These are phyloP conservation scores for Corymbia maculata DNA, from an alignment of 345 rosid species.

Conservation along the genomic window DNA sequence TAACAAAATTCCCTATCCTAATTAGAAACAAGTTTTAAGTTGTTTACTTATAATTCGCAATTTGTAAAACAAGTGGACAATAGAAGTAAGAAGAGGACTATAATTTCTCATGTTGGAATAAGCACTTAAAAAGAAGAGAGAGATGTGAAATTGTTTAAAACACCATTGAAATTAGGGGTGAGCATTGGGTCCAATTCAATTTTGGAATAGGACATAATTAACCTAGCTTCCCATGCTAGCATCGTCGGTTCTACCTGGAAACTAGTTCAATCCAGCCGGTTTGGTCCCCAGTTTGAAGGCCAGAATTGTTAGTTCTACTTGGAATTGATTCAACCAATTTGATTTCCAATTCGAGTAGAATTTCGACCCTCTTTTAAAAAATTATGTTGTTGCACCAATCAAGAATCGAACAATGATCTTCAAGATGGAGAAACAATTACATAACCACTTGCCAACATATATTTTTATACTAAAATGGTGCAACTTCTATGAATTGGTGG, in stretches of 20 bases:
- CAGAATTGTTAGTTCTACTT: not conserved
- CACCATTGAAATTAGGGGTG: not conserved
- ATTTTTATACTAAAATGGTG: not conserved
- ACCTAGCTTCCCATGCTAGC: not conserved
- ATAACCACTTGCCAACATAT: not conserved
- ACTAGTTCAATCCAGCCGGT: not conserved
- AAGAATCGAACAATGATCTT: not conserved
- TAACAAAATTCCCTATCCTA: not conserved
- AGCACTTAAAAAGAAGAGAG: not conserved
- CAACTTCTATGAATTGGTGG: not conserved
- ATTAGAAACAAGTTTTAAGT: not conserved
- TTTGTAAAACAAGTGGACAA: not conserved
- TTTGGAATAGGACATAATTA: not conserved
- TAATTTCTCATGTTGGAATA: not conserved
- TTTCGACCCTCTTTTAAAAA: not conserved
- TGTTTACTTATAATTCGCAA: not conserved
- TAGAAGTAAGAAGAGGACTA: not conserved
- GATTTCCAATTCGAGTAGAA: not conserved
- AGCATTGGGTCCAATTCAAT: not conserved
- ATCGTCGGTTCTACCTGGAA: not conserved
- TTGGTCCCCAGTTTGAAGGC: fast-evolving
- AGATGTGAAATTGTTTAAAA: not conserved
- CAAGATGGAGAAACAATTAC: not conserved
- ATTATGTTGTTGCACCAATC: not conserved
- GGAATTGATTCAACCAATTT: not conserved